Base-by-base conservation (phyloP, 2,329 filamentous ascomycete genomes). In the Xylaria sp. region DNA sequence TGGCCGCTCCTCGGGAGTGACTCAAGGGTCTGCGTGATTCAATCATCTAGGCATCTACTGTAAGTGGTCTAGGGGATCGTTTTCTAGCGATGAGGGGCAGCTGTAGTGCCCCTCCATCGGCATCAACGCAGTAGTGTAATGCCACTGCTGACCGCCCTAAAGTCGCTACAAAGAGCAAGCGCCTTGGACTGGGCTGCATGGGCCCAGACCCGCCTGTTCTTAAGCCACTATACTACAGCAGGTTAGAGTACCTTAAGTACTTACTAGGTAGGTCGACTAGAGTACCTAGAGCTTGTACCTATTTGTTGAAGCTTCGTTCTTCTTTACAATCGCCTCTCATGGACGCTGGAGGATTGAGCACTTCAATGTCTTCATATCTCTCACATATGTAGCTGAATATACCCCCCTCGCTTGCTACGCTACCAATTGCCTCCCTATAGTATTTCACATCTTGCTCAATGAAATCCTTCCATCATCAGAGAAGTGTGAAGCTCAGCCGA, bases 81-180 rank as follows among this genome's bases (percentile, higher is more conserved):
- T 64, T 53, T 58, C 61, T 56, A 64, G 64, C 40, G 63, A 62
- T 53, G 66, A 72, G 70, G 71, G 70, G 69, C 60, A 71, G 55
- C 40, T 58, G 47, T 46, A 56, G 46, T 48, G 54, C 49, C 69
- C 70, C 70, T 71, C 70, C 64, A 69, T 61, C 54, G 41, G 59
- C 60, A 37, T 62, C 57, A 57, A 54, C 52, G 52, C 57, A 17
- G 48, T 44, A 43, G 55, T 43, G 51, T 71, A 65, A 41, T 72
- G 70, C 70, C 67, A 29, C 54, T 55, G 29, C 19, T 59, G 65
- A 71, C 70, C 68, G 71, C 71, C 61, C 64, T 19, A 29, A 23
- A 21, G 27, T 31, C 40, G 64, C 67, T 59, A 33, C 55, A 70
- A 67, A 54, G 38, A 58, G 69, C 44, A 71, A 68, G 41, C 49